Percentiles rank a stretch among this genome's conserved stretches.
phyloP scores from a whole-genome alignment of 2,329 filamentous ascomycete genomes.

The Phoma sp. region DNA sequence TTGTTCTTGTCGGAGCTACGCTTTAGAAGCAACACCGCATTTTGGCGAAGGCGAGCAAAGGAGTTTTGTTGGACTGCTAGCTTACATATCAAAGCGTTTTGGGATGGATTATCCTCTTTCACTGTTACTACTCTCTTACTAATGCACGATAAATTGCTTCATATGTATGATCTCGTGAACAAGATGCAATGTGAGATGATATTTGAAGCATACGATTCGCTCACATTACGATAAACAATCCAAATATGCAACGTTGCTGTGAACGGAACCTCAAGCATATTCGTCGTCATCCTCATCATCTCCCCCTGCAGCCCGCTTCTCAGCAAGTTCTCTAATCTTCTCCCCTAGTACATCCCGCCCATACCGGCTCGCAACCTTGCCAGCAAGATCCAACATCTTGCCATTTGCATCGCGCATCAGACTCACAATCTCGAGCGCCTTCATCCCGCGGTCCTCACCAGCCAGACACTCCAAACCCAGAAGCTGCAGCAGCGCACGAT shows the following conservation, averaged over 20 bases:
- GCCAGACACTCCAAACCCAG: conserved; percentile 89
- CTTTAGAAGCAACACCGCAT: conserved; percentile 28
- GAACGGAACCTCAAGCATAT: conserved; percentile 4
- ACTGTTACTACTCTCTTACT: conserved; percentile 40
- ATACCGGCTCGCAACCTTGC: conserved; percentile 88
- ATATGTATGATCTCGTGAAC: no score
- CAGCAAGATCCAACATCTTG: conserved; percentile 89
- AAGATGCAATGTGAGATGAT: no score
- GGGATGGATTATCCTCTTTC: conserved; percentile 35
- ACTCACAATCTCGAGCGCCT: conserved; percentile 86
- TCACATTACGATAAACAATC: background rate
- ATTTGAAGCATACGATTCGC: background rate
- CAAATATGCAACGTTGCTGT: background rate
- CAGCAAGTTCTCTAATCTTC: conserved; percentile 88
- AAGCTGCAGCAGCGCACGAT: conserved; percentile 89
- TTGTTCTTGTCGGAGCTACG: conserved; percentile 29
- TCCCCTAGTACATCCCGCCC: conserved; percentile 79
- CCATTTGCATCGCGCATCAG: conserved; percentile 86
- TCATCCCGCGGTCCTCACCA: conserved; percentile 93
- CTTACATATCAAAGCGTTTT: conserved; percentile 35
- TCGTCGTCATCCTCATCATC: conserved; percentile 57
- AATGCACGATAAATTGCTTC: conserved; percentile 37
- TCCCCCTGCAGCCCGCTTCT: conserved; percentile 69
- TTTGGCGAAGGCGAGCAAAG: conserved; percentile 30
- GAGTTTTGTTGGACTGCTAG: conserved; percentile 31